Evolutionary conservation across 2,329 filamentous ascomycete genomes (phyloP).

Genomic region (Aspergillus sp.): DNA sequence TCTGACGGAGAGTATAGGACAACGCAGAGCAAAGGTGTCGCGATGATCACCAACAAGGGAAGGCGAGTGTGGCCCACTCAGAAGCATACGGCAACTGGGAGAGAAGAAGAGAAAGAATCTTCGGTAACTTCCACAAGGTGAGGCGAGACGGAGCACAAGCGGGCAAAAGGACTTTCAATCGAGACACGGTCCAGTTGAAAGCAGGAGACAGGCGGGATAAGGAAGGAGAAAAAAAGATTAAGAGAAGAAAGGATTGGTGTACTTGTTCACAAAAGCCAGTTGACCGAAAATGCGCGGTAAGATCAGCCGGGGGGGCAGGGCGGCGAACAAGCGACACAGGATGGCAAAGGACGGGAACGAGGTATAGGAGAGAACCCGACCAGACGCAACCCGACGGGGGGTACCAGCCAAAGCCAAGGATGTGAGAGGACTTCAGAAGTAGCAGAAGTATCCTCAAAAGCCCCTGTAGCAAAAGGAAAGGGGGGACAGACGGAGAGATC

Average conservation of each 20-base stretch:
- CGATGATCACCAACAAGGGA: constrained; percentile 10
- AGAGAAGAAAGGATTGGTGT: constrained; percentile 12
- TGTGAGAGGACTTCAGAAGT: constrained; percentile 13
- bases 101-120: constrained; percentile 12
- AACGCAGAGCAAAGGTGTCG: constrained; percentile 12
- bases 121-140: constrained; percentile 12
- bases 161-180: not conserved
- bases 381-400: constrained; percentile 13
- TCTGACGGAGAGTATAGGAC: constrained; percentile 7
- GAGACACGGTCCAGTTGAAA: not conserved
- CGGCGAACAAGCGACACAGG: constrained; percentile 23
- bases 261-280: constrained; percentile 16
- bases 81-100: constrained; percentile 16
- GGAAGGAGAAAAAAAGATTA: constrained; percentile 8
- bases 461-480: constrained; percentile 18
- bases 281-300: constrained; percentile 23
- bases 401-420: constrained; percentile 4
- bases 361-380: constrained; percentile 20
- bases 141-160: constrained; percentile 1
- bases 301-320: constrained; percentile 19
- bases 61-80: constrained; percentile 18
- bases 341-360: constrained; percentile 22
- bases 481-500: constrained; percentile 18
- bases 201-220: not conserved
- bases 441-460: constrained; percentile 9